Evolutionary conservation across 108 stramenopile genomes (phyloP), one percentile per base, ranked within the genome.

Genomic region (Mayamaea pseudoterrestris): DNA sequence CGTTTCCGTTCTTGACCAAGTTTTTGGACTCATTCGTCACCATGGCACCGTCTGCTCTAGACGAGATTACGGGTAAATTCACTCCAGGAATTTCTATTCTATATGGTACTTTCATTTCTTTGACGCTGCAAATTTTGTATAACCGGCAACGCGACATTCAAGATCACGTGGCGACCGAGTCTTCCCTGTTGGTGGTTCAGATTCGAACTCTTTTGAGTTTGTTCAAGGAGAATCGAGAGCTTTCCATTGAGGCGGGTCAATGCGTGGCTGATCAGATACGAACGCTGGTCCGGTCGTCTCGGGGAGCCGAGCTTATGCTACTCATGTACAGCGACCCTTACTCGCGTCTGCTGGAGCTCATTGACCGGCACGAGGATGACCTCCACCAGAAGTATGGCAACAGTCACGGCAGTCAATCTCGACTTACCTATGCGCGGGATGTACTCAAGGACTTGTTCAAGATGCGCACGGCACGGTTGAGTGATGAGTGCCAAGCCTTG

Each of bases 101-200:
- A 14, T 83, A 75, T 46, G 81, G 81, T 69, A 83, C 81, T n/a
- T 75, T 72, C 36, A 52, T 74, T 7, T 75, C 76, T 12, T 67
- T 83, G 47, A 83, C 81, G 2, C 41, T 77, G 18, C 53, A 55
- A 17, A 78, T 83, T 24, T 55, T 83, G 9, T 83, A 83, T 44
- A 43, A 63, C 5, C 62, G 81, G 8, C 74, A 76, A 47, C 31
- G 53, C 20, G 41, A 63, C 20, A 69, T 82, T 8, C 75, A 76
- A 47, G 62, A 77, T 21, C 51, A 55, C 36, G 74, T 57, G 5
- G 48, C 65, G 3, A 67, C 54, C 16, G 81, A 83, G 47, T 47
- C 65, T 16, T 55, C 71, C 11, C 41, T 78, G 21, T 51, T 83
- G 25, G 40, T 59, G 5, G 26, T 61, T 9, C 45, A 73, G 3